A percentile compares a stretch with the other conserved stretches of the same genome.
Conservation (phyloP, 495 filamentous ascomycete genomes). For the Hypoxylon rickii region DNA sequence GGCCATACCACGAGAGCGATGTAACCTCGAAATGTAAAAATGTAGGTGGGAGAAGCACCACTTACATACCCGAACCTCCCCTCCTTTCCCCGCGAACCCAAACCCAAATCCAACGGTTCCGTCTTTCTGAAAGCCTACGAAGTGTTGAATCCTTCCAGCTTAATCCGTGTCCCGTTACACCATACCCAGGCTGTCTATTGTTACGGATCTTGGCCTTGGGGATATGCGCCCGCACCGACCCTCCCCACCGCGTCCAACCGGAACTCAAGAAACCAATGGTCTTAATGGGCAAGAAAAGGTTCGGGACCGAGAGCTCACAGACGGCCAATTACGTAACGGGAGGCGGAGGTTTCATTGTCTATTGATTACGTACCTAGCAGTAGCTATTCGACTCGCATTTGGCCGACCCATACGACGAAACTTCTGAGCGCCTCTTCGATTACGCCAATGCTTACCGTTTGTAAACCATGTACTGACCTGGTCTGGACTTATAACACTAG, state of each 20-base stretch:
- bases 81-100: not conserved
- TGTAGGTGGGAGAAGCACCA: not conserved
- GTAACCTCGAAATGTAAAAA: not conserved
- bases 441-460: too few relatives aligned
- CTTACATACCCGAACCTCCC: not conserved
- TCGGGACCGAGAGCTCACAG: conserved; percentile 4
- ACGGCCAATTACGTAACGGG: not conserved
- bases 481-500: too few relatives aligned
- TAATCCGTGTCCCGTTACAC: too few relatives aligned
- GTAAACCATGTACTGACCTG: too few relatives aligned
- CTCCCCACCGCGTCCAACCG: not conserved
- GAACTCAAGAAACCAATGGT: conserved; percentile 1
- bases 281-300: not conserved
- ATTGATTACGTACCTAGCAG: not conserved
- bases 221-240: not conserved
- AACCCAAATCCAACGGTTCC: too few relatives aligned
- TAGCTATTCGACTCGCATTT: too few relatives aligned
- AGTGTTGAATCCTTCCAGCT: not conserved
- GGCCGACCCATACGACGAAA: not conserved
- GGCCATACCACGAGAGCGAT: not conserved
- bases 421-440: too few relatives aligned
- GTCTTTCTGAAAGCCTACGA: too few relatives aligned
- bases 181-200: not conserved
- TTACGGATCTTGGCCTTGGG: conserved; percentile 2
- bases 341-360: not conserved